Conservation (phyloP, 768 basidiomycete genomes). For the Strobilomyces confusus region DNA sequence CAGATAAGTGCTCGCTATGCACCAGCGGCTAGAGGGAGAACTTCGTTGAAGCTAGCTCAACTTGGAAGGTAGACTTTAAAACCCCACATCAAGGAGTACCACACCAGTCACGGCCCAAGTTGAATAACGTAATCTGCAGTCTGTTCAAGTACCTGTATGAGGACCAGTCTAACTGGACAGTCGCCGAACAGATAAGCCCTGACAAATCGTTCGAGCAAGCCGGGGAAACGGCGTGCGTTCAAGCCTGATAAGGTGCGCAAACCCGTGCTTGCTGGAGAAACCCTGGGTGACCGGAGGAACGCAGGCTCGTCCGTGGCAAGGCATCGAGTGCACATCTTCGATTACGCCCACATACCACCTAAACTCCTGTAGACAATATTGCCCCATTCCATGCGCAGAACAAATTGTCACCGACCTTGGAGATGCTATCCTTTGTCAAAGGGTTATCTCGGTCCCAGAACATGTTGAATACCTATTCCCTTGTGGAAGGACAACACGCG, state of each 20-base stretch:
- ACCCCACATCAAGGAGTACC: slow-evolving; percentile 8
- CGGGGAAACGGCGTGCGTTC: no score
- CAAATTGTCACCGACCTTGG: slow-evolving; percentile 54
- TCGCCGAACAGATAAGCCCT: no score
- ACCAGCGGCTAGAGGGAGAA: no score
- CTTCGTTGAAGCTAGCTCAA: neutral
- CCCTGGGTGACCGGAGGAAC: neutral
- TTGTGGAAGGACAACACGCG: slow-evolving; percentile 82
- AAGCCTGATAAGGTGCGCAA: slow-evolving; percentile 48
- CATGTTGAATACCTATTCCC: slow-evolving; percentile 59
- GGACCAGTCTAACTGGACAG: no score
- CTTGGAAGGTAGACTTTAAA: neutral
- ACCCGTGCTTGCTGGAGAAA: neutral
- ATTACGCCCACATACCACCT: slow-evolving; percentile 87
- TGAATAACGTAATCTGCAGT: no score
- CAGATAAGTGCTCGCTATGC: neutral
- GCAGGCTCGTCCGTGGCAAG: slow-evolving; percentile 73
- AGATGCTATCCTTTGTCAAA: slow-evolving; percentile 60
- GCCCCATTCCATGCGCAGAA: slow-evolving; percentile 39
- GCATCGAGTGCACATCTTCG: slow-evolving; percentile 95
- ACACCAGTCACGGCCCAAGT: slow-evolving; percentile 2
- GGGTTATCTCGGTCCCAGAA: no score
- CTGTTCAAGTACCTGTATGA: no score
- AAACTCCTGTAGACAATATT: slow-evolving; percentile 48
- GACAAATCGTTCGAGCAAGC: no score